Conservation (phyloP, 2,329 filamentous ascomycete genomes). For the Teratosphaeriaceae sp. region DNA sequence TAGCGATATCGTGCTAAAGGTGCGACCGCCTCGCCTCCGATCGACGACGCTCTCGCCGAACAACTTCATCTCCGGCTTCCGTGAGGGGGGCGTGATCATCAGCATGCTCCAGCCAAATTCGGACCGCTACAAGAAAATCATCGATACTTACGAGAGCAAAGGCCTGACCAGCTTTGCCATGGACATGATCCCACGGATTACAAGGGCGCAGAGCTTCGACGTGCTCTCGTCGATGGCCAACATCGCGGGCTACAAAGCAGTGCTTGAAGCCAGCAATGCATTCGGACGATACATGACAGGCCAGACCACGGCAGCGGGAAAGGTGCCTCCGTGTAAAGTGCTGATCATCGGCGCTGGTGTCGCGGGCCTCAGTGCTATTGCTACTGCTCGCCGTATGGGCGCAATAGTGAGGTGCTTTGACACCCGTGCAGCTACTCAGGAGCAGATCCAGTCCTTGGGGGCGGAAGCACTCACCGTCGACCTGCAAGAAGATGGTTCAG, state of each 20-base stretch:
- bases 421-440: slow-evolving; percentile 77
- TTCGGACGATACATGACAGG: slow-evolving; percentile 86
- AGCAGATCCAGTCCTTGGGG: slow-evolving; percentile 84
- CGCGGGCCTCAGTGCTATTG: slow-evolving; percentile 81
- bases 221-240: slow-evolving; percentile 88
- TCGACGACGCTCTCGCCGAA: slow-evolving; percentile 36
- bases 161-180: slow-evolving; percentile 78
- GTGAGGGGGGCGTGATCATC: slow-evolving; percentile 65
- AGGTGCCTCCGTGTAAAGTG: slow-evolving; percentile 86
- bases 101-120: slow-evolving; percentile 68
- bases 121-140: slow-evolving; percentile 67
- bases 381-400: slow-evolving; percentile 75
- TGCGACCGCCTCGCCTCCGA: slow-evolving; percentile 62
- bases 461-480: slow-evolving; percentile 87
- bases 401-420: slow-evolving; percentile 89
- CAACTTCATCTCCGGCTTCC: slow-evolving; percentile 62
- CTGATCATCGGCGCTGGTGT: slow-evolving; percentile 87
- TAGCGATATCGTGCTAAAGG: slow-evolving; percentile 77
- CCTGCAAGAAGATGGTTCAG: slow-evolving; percentile 75
- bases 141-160: slow-evolving; percentile 63
- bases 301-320: slow-evolving; percentile 82
- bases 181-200: slow-evolving; percentile 89
- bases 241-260: slow-evolving; percentile 88
- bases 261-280: slow-evolving; percentile 80
- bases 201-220: slow-evolving; percentile 81